A percentile compares a stretch with the other conserved stretches of the same genome.
Evolutionary conservation across 495 filamentous ascomycete genomes (phyloP).

Genomic region (Tuber indicum): DNA sequence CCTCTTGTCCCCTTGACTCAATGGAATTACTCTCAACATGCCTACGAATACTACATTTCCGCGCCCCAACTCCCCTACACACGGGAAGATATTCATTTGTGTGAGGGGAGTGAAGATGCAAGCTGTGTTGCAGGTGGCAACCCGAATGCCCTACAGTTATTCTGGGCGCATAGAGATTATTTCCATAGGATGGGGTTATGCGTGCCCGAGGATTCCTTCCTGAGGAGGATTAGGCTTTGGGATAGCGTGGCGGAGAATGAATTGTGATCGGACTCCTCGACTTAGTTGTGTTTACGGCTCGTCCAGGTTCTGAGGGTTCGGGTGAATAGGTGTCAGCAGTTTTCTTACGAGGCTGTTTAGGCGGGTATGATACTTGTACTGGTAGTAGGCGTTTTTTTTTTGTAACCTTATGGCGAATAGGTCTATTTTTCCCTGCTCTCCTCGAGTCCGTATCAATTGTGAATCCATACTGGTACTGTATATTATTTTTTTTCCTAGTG

Average conservation of each 20-base stretch:
- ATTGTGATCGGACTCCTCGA: background rate
- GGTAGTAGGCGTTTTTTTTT: background rate
- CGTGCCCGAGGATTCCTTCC: slow-evolving; percentile 53
- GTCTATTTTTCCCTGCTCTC: background rate
- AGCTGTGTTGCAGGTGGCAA: slow-evolving; percentile 61
- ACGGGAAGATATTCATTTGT: slow-evolving; percentile 60
- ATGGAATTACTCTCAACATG: slow-evolving; percentile 82
- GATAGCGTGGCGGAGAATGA: slow-evolving; percentile 10
- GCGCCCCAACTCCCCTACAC: slow-evolving; percentile 61
- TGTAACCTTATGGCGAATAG: background rate
- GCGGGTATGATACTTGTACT: background rate
- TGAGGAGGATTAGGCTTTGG: slow-evolving; percentile 27
- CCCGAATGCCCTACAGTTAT: slow-evolving; percentile 78
- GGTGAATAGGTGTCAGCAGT: background rate
- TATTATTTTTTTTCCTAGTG: background rate
- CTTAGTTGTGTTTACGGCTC: background rate
- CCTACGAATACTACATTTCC: slow-evolving; percentile 77
- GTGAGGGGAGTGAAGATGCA: slow-evolving; percentile 62
- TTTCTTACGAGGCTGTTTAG: background rate
- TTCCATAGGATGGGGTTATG: slow-evolving; percentile 91
- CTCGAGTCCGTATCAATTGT: background rate
- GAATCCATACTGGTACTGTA: background rate
- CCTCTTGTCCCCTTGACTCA: slow-evolving; percentile 76
- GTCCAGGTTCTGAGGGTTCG: background rate
- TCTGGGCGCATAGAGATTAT: slow-evolving; percentile 92